Base-by-base conservation (phyloP, 1,139 yeast genomes). In the Blastobotrys arbuscula region DNA sequence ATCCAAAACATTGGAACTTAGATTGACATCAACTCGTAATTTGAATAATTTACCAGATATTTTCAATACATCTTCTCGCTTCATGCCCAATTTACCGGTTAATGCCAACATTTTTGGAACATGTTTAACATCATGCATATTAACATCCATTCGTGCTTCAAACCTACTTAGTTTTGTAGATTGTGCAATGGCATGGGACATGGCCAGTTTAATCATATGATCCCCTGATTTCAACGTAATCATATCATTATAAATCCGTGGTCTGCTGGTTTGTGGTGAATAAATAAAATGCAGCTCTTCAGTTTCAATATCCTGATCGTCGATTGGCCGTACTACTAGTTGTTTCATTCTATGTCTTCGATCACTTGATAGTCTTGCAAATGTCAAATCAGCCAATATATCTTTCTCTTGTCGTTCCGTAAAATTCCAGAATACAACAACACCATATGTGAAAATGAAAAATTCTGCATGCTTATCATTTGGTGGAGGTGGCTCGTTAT, bases 151-250 rank as follows among this genome's bases (percentile, higher is more conserved):
- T 55, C 96, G 73, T 44, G 95, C 86, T 65, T 92, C 98, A 68
- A 92, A 92, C 48, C 92, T 71, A 39, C 96, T 85, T 30, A 92
- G 69, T 64, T 90, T 92, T 0, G 97, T 89, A 58, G 95, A 90
- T 67, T 92, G 98, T 0, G 97, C 97, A 54, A 92, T 87, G 1
- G 98, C 96, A 67, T 92, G 96, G 1, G 97, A 87, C 79, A 92
- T 80, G 9, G 97, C 87, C 50, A 92, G 71, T 63, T 94, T 90
- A 59, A 89, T 88, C 63, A 92, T 76, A 68, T 90, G 97, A 64
- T 90, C 97, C 3, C 95, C 95, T 1, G 92, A 82, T 47, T 95
- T 74, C 42, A 92, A 69, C 0, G 97, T 89, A 55, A 92, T 84
- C 84, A 92, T 86, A 68, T 92, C 98, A 64, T 92, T 92, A 67